Conservation (phyloP, 164 flowering plant genomes). For the Nymphaea colorata region DNA sequence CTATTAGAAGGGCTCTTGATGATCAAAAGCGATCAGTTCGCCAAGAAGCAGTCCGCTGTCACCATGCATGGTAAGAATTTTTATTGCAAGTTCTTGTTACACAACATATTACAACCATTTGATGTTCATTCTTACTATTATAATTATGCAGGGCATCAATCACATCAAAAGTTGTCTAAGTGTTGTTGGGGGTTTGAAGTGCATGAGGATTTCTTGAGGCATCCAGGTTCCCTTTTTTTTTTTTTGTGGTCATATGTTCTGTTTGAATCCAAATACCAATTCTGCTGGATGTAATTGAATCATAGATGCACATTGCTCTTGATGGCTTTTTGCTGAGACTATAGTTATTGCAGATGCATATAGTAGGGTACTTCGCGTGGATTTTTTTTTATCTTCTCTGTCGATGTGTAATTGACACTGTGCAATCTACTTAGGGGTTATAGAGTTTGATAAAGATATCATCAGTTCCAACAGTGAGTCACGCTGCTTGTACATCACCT, state of each 20-base stretch:
- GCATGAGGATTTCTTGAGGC: not conserved
- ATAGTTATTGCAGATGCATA: not conserved
- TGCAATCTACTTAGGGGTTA: too few species aligned
- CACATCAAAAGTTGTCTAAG: not conserved
- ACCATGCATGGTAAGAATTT: slow-evolving; percentile 64
- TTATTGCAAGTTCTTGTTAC: not conserved
- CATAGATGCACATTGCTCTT: not conserved
- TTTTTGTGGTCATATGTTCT: not conserved
- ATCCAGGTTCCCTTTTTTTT: not conserved
- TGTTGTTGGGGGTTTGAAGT: not conserved
- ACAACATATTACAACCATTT: not conserved
- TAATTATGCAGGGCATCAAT: not conserved
- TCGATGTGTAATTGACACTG: too few species aligned
- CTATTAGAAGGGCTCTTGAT: slow-evolving; percentile 63
- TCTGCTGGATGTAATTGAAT: not conserved
- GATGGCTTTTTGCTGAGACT: too few species aligned
- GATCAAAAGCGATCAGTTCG: slow-evolving; percentile 87
- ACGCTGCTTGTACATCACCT: too few species aligned
- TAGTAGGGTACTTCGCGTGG: not conserved
- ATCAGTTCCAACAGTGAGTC: too few species aligned
- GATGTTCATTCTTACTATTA: not conserved
- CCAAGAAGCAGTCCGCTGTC: slow-evolving; percentile 84
- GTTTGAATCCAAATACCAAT: not conserved
- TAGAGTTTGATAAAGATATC: too few species aligned
- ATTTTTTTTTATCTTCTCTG: too few species aligned